These are phyloP conservation scores for Fraxinus xanthoxyloides DNA, from an alignment of 305 asterid species.

Conservation along the genomic window DNA sequence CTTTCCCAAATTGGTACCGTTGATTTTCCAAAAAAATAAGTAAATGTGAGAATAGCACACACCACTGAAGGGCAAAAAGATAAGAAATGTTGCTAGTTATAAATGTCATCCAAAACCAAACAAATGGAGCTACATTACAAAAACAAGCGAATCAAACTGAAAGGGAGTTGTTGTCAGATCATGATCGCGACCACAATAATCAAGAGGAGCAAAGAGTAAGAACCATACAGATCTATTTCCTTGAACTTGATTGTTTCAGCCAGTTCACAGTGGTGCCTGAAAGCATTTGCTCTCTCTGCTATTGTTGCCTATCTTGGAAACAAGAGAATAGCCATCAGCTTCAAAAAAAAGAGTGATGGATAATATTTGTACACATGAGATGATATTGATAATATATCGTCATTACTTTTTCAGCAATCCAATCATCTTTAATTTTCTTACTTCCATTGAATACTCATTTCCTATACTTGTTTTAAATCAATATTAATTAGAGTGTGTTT, in stretches of 20 bases:
- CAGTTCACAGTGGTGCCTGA: not conserved
- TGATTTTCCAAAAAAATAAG: not conserved
- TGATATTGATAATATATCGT: not conserved
- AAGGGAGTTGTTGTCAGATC: not conserved
- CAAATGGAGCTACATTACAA: not conserved
- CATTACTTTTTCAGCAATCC: not conserved
- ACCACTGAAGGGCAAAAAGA: not conserved
- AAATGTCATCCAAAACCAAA: conserved; percentile 16
- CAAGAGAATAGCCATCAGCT: conserved; percentile 17
- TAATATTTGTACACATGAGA: not conserved
- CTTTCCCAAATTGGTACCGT: not conserved
- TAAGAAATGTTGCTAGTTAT: not conserved
- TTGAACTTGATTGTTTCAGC: conserved; percentile 73
- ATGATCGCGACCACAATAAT: conserved; percentile 6
- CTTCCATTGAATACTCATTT: conserved; percentile 1
- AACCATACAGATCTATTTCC: conserved; percentile 95
- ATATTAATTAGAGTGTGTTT: too few relatives aligned
- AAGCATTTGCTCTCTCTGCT: conserved; percentile 79
- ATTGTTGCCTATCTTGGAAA: conserved; percentile 71
- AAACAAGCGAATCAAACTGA: not conserved
- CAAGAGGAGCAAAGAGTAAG: conserved; percentile 3
- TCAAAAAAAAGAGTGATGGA: not conserved
- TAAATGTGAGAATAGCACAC: not conserved
- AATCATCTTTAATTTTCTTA: not conserved
- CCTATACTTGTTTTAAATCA: not conserved